Evolutionary conservation across 768 basidiomycete species (phyloP).

Genomic region (Leccinum variicolor): DNA sequence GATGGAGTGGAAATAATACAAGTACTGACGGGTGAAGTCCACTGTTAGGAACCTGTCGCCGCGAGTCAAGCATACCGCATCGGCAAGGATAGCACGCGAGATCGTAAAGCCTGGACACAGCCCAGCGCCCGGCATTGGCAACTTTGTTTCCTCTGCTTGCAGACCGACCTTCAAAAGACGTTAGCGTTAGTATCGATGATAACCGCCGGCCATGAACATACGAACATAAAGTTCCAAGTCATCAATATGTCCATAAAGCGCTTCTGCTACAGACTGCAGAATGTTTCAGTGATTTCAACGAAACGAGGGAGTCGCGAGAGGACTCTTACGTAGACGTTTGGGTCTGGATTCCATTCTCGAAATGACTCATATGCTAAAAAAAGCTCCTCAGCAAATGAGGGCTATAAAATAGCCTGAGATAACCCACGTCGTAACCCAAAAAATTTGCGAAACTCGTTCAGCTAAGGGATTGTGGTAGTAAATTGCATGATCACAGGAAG

Average conservation of each 20-base stretch:
- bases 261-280: conserved; percentile 53
- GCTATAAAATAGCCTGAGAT: neutral
- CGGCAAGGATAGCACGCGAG: conserved; percentile 78
- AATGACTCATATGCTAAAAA: conserved; percentile 56
- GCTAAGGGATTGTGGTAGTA: conserved; percentile 26
- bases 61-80: conserved; percentile 71
- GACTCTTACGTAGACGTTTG: conserved; percentile 45
- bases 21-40: conserved; percentile 67
- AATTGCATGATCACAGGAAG: neutral
- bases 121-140: conserved; percentile 63
- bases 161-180: conserved; percentile 47
- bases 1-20: neutral
- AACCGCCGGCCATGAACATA: neutral
- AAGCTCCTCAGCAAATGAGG: conserved; percentile 3
- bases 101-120: conserved; percentile 82
- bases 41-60: conserved; percentile 79
- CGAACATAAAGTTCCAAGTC: conserved; percentile 76
- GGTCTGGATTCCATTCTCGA: conserved; percentile 69
- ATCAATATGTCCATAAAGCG: conserved; percentile 69
- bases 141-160: conserved; percentile 71
- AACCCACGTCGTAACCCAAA: conserved; percentile 63
- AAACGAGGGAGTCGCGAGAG: conserved; percentile 12
- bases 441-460: conserved; percentile 73
- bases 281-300: neutral
- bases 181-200: neutral